Percentiles rank a stretch among this genome's conserved stretches.
phyloP scores from a whole-genome alignment of 2,329 filamentous ascomycete species.

The Hypoxylon sp. region DNA sequence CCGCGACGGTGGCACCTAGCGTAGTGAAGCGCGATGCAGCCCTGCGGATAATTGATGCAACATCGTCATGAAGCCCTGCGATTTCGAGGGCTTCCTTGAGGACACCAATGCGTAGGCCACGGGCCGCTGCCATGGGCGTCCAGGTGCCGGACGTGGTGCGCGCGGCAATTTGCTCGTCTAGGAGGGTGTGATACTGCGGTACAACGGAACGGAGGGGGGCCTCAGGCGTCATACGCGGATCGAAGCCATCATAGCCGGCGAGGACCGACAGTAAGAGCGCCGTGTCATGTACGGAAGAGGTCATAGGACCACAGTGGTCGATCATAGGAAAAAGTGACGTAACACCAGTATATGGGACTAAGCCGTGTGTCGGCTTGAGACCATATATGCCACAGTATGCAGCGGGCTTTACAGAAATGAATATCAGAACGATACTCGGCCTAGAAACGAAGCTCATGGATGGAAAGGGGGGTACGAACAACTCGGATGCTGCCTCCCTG shows the following conservation, averaged over 20 bases:
- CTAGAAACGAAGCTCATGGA: neutral
- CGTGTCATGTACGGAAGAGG: conserved; percentile 58
- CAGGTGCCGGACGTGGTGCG: conserved; percentile 43
- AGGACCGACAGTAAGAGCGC: conserved; percentile 62
- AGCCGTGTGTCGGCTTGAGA: conserved; percentile 65
- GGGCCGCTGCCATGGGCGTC: conserved; percentile 52
- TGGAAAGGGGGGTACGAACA: conserved; percentile 26
- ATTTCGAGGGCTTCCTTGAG: conserved; percentile 61
- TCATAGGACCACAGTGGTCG: conserved; percentile 65
- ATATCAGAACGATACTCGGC: neutral
- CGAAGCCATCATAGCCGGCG: conserved; percentile 65
- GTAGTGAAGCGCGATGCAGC: conserved; percentile 57
- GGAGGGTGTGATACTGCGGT: conserved; percentile 52
- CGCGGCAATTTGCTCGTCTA: conserved; percentile 47
- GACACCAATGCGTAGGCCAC: conserved; percentile 62
- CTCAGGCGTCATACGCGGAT: conserved; percentile 59
- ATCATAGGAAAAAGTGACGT: conserved; percentile 64
- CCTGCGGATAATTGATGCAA: conserved; percentile 56
- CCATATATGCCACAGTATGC: conserved; percentile 60
- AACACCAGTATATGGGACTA: conserved; percentile 67
- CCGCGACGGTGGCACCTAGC: conserved; percentile 61
- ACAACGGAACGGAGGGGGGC: conserved; percentile 56
- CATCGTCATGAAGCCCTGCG: conserved; percentile 56
- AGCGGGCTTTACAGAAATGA: conserved; percentile 50
- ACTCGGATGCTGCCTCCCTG: conserved; percentile 58